phyloP scores from a whole-genome alignment of 1,284 basidiomycete genomes.

The Athelia psychrophila region DNA sequence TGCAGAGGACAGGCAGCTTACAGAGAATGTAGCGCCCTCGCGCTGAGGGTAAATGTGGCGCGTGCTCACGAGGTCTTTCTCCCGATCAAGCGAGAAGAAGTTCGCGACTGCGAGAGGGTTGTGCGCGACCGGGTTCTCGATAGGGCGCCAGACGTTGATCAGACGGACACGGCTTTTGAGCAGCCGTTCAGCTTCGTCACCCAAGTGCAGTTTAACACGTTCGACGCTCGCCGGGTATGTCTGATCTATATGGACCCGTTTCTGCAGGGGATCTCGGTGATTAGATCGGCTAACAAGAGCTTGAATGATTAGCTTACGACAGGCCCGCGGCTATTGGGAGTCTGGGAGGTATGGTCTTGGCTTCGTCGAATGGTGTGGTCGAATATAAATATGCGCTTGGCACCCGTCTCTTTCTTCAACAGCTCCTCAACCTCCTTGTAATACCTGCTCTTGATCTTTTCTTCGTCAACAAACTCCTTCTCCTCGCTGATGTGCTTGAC shows the following conservation, averaged over 20 bases:
- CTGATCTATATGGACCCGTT: slow-evolving; percentile 43
- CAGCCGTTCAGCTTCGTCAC: slow-evolving; percentile 35
- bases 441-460: slow-evolving; percentile 31
- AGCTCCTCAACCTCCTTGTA: slow-evolving; percentile 42
- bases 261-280: slow-evolving; percentile 12
- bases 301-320: slow-evolving; percentile 25
- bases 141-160: slow-evolving; percentile 55
- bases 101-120: slow-evolving; percentile 46
- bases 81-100: slow-evolving; percentile 33
- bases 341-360: background rate
- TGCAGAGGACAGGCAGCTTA: slow-evolving; percentile 8
- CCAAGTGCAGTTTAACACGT: slow-evolving; percentile 37
- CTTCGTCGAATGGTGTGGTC: slow-evolving; percentile 43
- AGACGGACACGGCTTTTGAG: slow-evolving; percentile 43
- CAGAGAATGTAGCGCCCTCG: slow-evolving; percentile 34
- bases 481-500: slow-evolving; percentile 30
- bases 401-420: slow-evolving; percentile 38
- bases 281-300: slow-evolving; percentile 1
- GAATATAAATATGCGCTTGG: slow-evolving; percentile 40
- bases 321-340: slow-evolving; percentile 22
- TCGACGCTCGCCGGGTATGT: slow-evolving; percentile 33
- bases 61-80: slow-evolving; percentile 30
- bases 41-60: slow-evolving; percentile 29
- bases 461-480: slow-evolving; percentile 41
- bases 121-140: slow-evolving; percentile 41